Conservation (phyloP, 2,329 filamentous ascomycete genomes). For the Xylariaceae sp. region DNA sequence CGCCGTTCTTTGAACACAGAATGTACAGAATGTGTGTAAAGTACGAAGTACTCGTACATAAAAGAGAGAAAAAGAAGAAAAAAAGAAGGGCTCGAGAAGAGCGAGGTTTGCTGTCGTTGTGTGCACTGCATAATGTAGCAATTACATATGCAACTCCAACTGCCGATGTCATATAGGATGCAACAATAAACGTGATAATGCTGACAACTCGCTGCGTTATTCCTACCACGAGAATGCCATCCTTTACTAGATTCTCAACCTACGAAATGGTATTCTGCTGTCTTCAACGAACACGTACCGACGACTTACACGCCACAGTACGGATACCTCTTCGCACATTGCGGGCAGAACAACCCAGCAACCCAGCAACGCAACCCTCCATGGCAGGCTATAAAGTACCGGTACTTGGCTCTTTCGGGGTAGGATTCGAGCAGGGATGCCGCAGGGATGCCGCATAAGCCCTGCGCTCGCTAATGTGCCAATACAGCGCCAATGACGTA, state of each 20-base stretch:
- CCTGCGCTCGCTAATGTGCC: conserved; percentile 23
- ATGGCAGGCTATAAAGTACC: conserved; percentile 20
- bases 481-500: conserved; percentile 25
- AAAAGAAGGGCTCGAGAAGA: background rate
- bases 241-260: too few species aligned
- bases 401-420: conserved; percentile 18
- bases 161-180: background rate
- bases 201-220: background rate
- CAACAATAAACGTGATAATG: background rate
- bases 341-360: background rate
- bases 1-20: background rate
- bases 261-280: background rate
- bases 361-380: background rate
- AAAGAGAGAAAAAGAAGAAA: background rate
- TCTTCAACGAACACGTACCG: background rate
- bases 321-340: background rate
- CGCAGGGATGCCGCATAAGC: conserved; percentile 19
- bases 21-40: background rate
- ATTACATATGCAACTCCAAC: background rate
- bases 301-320: background rate
- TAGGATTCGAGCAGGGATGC: conserved; percentile 17
- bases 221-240: too few species aligned
- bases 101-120: background rate
- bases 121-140: background rate
- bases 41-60: too few species aligned